A percentile compares a stretch with the other conserved stretches of the same genome.
Conservation (phyloP, 345 rosid species). For the Fremontodendron californicum region DNA sequence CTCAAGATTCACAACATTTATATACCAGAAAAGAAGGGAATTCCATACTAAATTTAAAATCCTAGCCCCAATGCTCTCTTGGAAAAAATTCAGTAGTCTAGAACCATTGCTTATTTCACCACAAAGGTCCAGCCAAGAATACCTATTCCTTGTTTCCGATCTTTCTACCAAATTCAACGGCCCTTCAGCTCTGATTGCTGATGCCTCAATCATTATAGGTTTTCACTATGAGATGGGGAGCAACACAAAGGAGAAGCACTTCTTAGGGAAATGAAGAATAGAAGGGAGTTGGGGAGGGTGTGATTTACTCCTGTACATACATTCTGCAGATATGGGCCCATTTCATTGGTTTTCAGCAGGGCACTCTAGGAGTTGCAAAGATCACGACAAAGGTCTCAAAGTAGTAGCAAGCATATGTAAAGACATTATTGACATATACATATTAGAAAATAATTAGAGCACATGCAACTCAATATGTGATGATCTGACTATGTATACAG, state of each 20-base stretch:
- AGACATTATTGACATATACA: not conserved
- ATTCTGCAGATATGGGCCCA: not conserved
- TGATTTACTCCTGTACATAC: not conserved
- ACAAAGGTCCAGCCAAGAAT: not conserved
- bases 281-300: not conserved
- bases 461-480: not conserved
- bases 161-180: too few relatives aligned
- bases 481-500: not conserved
- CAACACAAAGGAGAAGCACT: not conserved
- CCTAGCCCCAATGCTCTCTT: not conserved
- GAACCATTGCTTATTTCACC: not conserved
- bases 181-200: not conserved
- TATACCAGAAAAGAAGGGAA: not conserved
- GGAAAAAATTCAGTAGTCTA: not conserved
- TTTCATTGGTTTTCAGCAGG: not conserved
- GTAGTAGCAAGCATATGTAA: not conserved
- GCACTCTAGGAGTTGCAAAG: not conserved
- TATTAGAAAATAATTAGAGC: not conserved
- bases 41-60: not conserved
- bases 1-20: not conserved
- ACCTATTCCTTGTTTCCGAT: too few relatives aligned
- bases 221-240: not conserved
- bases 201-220: not conserved
- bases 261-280: not conserved
- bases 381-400: not conserved